Percentiles rank a stretch among this genome's conserved stretches.
These are phyloP conservation scores for Testicularia cyperi DNA, from an alignment of 1,284 basidiomycete genomes.

Conservation along the genomic window DNA sequence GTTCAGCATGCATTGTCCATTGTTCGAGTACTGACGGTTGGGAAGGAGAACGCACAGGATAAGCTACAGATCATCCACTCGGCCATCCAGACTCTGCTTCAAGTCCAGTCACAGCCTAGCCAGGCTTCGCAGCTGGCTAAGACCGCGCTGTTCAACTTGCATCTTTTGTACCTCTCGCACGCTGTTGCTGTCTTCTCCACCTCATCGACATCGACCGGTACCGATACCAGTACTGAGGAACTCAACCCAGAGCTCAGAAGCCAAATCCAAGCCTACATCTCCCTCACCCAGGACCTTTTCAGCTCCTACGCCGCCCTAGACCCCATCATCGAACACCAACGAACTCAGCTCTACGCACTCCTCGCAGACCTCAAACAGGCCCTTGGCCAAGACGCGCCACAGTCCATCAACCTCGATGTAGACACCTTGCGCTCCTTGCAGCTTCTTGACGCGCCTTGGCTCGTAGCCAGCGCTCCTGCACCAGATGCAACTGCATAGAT, in stretches of 20 bases:
- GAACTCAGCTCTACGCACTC: not conserved
- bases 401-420: no score
- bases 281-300: constrained; percentile 14
- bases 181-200: not conserved
- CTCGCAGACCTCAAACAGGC: not conserved
- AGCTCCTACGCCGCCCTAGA: not conserved
- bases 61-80: constrained; percentile 9
- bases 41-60: constrained; percentile 1
- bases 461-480: no score
- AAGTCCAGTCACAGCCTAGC: not conserved
- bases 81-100: constrained; percentile 7
- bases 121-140: constrained; percentile 7
- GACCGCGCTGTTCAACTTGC: constrained; percentile 9
- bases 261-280: constrained; percentile 13
- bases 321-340: not conserved
- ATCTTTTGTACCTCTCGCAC: constrained; percentile 13
- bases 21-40: constrained; percentile 11
- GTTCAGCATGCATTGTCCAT: no score
- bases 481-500: no score
- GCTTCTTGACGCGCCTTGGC: no score
- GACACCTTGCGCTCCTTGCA: no score
- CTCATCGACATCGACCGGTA: not conserved
- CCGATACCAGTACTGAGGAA: no score
- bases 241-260: constrained; percentile 1
- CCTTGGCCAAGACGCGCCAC: no score